These are phyloP conservation scores for Symbiotaphrina buchneri DNA, from an alignment of 495 filamentous ascomycete genomes.

Conservation along the genomic window DNA sequence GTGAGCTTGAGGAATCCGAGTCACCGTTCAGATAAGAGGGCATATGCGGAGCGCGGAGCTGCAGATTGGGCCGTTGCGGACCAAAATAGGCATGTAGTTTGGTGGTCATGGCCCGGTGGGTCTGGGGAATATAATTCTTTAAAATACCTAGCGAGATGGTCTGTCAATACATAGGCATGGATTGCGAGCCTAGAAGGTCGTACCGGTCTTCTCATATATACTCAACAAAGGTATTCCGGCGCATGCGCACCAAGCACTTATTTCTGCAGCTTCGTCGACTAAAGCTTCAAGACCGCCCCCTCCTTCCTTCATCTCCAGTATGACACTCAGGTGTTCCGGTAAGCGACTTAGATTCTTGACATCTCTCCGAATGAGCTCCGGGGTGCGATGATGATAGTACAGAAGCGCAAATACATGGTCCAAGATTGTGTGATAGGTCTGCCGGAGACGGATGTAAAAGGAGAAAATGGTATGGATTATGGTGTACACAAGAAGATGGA, in stretches of 20 bases:
- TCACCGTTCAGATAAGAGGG: constrained; percentile 23
- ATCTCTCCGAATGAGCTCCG: constrained; percentile 74
- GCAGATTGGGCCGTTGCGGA: constrained; percentile 37
- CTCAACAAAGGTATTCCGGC: constrained; percentile 68
- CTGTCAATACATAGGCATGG: no score
- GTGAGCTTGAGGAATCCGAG: constrained; percentile 8
- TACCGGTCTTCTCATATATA: constrained; percentile 82
- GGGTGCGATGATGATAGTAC: constrained; percentile 83
- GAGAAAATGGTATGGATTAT: constrained; percentile 66
- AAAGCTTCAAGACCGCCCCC: constrained; percentile 52
- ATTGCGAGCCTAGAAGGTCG: constrained; percentile 3
- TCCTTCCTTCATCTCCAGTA: constrained; percentile 50
- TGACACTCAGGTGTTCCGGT: constrained; percentile 71
- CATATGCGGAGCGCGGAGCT: constrained; percentile 55
- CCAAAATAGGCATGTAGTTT: constrained; percentile 76
- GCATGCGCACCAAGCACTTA: constrained; percentile 78
- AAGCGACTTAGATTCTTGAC: constrained; percentile 48
- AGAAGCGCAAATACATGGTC: constrained; percentile 57
- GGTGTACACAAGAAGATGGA: constrained; percentile 47
- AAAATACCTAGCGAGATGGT: constrained; percentile 75
- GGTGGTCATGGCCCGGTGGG: constrained; percentile 45
- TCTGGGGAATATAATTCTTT: constrained; percentile 60
- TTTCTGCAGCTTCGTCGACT: constrained; percentile 73
- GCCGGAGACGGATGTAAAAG: constrained; percentile 60
- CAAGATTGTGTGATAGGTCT: constrained; percentile 51